phyloP scores from a whole-genome alignment of 441 rosid species.

The Codiaeum variegatum region DNA sequence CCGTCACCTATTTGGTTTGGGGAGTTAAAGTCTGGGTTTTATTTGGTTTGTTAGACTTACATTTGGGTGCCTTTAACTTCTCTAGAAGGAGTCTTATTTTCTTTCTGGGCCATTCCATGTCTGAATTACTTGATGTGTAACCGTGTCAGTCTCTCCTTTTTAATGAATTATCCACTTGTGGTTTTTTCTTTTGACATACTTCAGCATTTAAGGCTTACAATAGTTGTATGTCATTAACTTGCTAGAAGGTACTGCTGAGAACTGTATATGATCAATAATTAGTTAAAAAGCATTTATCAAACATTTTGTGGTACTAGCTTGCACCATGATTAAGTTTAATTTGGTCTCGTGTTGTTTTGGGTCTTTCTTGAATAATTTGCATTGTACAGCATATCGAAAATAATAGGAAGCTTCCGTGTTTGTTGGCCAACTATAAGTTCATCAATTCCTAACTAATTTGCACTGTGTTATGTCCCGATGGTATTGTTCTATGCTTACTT shows the following conservation, averaged over 20 bases:
- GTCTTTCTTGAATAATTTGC: background rate
- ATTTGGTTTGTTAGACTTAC: background rate
- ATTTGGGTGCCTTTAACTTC: background rate
- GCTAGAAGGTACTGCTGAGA: constrained; percentile 10
- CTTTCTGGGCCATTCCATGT: background rate
- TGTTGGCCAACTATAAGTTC: constrained; percentile 22
- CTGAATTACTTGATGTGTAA: background rate
- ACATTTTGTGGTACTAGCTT: background rate
- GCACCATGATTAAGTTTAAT: background rate
- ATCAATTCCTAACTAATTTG: constrained; percentile 16
- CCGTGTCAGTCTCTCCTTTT: background rate
- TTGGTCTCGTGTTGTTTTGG: background rate
- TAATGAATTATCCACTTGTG: background rate
- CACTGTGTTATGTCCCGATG: background rate
- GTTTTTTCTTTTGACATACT: background rate
- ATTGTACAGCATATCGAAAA: background rate
- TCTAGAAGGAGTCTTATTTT: background rate
- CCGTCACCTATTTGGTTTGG: constrained; percentile 4
- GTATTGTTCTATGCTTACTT: constrained; percentile 13
- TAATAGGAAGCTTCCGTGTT: constrained; percentile 4
- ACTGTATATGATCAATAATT: constrained; percentile 19
- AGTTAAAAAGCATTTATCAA: background rate
- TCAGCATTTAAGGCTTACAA: constrained; percentile 7
- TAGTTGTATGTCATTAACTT: background rate
- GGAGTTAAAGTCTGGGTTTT: background rate